Base-by-base conservation (phyloP, 2,329 filamentous ascomycete species). In the Capronia epimyces region DNA sequence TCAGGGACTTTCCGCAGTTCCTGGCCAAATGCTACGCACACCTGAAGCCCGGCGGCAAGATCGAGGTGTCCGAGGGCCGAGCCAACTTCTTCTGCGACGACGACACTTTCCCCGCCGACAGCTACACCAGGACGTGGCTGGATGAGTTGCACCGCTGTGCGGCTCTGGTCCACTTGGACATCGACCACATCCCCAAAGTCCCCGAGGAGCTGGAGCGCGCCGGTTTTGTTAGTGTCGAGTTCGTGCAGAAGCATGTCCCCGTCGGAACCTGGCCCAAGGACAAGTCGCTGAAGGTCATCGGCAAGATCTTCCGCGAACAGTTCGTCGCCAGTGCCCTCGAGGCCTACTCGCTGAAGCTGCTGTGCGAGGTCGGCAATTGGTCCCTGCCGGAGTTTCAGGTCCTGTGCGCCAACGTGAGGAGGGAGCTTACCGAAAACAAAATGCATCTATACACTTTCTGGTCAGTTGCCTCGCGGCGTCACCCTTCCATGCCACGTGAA, bases 1-100 rank as follows among this genome's bases (percentile, higher is more conserved):
- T 83, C 50, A 75, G 71, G 43, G 71, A 82, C 60, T 82, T 79
- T 78, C 70, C 70, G 5, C 50, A 39, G 12, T 42, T 61, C 31
- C 52, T 60, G 37, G 27, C 45, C 8, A 52, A 56, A 37, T 57
- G 62, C 43, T 60, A 62, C 39, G 51, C 59, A 3, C 56, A 60
- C 36, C 58, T 57, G 12, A 59, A 62, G 18, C 71, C 72, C 0
- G 73, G 71, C 18, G 73, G 71, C 21, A 72, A 64, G 60, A 62
- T 74, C 15, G 73, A 76, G 40, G 63, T 55, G 15, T 49, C 52
- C 2, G 55, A 58, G 22, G 52, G 54, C 20, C 43, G 45, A 7
- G 52, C 52, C 18, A 40, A 58, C 27, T 56, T 56, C 34, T 50
- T 46, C 24, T 36, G 43, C 20, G 57, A 60, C 34, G 71, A 75